phyloP scores from a whole-genome alignment of 2,329 filamentous ascomycete species.

The Paracamarosporium sp. region DNA sequence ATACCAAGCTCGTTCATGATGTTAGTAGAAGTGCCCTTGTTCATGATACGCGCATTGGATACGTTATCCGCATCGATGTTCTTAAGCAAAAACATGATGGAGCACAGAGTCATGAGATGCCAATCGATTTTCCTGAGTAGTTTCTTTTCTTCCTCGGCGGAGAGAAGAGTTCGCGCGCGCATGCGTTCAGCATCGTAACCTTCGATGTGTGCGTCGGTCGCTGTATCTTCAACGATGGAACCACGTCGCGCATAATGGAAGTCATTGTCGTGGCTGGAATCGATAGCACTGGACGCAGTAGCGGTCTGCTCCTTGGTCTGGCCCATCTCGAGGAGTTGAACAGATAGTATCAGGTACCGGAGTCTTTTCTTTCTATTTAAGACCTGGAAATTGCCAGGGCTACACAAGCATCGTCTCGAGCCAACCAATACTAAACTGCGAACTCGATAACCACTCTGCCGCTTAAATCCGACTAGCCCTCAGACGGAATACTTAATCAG shows the following conservation, averaged over 20 bases:
- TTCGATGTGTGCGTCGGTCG: conserved; percentile 4
- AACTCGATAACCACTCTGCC: neutral
- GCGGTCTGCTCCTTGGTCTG: neutral
- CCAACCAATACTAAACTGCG: neutral
- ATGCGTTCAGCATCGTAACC: conserved; percentile 21
- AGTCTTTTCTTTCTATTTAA: neutral
- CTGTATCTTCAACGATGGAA: conserved; percentile 9
- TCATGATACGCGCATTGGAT: conserved; percentile 27
- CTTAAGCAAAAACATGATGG: conserved; percentile 28
- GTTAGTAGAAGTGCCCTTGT: conserved; percentile 23
- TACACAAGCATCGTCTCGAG: neutral
- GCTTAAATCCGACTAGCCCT: neutral
- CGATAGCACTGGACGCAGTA: conserved; percentile 5
- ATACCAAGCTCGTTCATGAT: conserved; percentile 27
- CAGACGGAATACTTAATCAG: neutral
- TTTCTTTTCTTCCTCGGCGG: conserved; percentile 53
- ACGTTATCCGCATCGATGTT: conserved; percentile 31
- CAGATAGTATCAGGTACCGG: neutral
- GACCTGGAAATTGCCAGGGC: neutral
- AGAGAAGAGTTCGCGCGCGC: conserved; percentile 19
- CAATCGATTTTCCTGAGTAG: conserved; percentile 35
- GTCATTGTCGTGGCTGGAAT: neutral
- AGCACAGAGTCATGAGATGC: conserved; percentile 23
- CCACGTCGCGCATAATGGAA: conserved; percentile 22
- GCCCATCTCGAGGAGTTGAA: neutral